These are phyloP conservation scores for Ramalina peruviana DNA, from an alignment of 495 filamentous ascomycete species.

Conservation along the genomic window DNA sequence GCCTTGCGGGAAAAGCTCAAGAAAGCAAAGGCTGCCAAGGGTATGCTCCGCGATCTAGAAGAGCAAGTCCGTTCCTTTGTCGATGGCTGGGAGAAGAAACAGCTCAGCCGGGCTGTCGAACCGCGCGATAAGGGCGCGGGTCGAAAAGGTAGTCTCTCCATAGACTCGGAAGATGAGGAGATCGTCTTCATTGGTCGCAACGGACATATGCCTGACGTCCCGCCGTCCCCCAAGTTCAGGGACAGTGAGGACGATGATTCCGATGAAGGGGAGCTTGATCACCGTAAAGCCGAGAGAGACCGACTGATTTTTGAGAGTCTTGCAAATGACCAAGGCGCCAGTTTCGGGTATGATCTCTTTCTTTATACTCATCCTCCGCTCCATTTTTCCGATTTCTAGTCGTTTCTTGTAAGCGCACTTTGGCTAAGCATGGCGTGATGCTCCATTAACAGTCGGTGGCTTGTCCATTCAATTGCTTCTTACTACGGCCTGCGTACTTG, in stretches of 20 bases:
- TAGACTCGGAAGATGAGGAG: slow-evolving; percentile 60
- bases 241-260: slow-evolving; percentile 1
- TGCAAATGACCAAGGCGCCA: slow-evolving; percentile 57
- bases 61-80: slow-evolving; percentile 50
- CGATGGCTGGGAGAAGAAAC: slow-evolving; percentile 38
- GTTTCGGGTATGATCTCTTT: slow-evolving; percentile 59
- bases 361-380: not conserved
- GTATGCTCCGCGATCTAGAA: slow-evolving; percentile 51
- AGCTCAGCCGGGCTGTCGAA: slow-evolving; percentile 9
- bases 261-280: slow-evolving; percentile 16
- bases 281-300: slow-evolving; percentile 40
- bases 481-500: slow-evolving; percentile 88
- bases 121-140: not conserved
- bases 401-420: not conserved
- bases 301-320: slow-evolving; percentile 69
- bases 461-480: slow-evolving; percentile 80
- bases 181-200: slow-evolving; percentile 83
- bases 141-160: slow-evolving; percentile 6
- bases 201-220: slow-evolving; percentile 55
- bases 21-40: slow-evolving; percentile 51
- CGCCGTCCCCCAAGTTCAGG: slow-evolving; percentile 22
- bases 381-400: slow-evolving; percentile 2
- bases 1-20: slow-evolving; percentile 50
- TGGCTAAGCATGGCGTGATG: not conserved
- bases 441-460: slow-evolving; percentile 53